Conservation (phyloP, 352 stramenopile genomes). For the Phytophthora kernoviae region DNA sequence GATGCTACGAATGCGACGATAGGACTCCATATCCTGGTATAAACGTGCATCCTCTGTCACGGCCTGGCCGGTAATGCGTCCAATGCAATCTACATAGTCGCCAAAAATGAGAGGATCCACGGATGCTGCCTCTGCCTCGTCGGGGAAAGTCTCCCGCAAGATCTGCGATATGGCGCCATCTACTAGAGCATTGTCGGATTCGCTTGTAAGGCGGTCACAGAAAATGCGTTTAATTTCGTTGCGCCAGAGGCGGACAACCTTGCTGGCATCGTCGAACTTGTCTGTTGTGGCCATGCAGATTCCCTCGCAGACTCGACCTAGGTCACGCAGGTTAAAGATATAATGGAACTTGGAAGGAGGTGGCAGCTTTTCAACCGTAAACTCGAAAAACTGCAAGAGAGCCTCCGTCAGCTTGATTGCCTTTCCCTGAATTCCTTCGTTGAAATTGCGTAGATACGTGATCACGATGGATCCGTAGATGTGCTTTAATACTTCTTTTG, state of each 20-base stretch:
- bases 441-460: constrained; percentile 90
- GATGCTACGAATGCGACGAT: constrained; percentile 88
- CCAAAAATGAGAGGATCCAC: constrained; percentile 91
- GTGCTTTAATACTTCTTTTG: constrained; percentile 87
- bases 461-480: constrained; percentile 95
- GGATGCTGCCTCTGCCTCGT: constrained; percentile 70
- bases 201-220: constrained; percentile 91
- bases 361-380: constrained; percentile 90
- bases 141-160: constrained; percentile 71
- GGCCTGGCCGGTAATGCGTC: constrained; percentile 61
- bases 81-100: constrained; percentile 91
- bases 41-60: constrained; percentile 84
- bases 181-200: constrained; percentile 86
- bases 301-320: constrained; percentile 94
- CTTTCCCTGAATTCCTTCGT: constrained; percentile 80
- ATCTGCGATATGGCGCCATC: constrained; percentile 78
- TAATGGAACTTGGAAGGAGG: constrained; percentile 96
- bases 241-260: constrained; percentile 91
- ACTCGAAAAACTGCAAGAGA: constrained; percentile 90
- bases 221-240: constrained; percentile 95
- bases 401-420: constrained; percentile 84
- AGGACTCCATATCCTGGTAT: constrained; percentile 94
- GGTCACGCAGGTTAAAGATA: constrained; percentile 96
- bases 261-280: constrained; percentile 68
- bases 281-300: constrained; percentile 94